Evolutionary conservation across 306 rosid species (phyloP), one percentile per base, ranked within the genome.

Genomic region (Astragalus membranaceus): DNA sequence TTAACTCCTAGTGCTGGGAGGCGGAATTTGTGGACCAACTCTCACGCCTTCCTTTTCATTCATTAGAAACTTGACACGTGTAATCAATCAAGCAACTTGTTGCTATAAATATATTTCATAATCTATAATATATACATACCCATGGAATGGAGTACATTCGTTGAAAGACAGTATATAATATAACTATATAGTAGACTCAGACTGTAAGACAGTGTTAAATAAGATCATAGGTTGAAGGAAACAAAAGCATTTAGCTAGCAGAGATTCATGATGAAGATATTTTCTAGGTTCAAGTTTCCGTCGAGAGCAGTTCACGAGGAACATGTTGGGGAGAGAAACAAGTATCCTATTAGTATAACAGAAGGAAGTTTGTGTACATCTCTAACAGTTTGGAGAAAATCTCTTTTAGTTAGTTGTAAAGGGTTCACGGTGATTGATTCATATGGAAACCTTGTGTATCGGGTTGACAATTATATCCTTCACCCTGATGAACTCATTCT

Each of bases 351-450:
- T 8, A 41, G 12, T 20, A 48, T 37, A 7, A 52, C 33, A 11
- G 56, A 69, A 12, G 74, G 46, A 20, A 73, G 42, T 32, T 50
- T 80, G 30, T 57, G 70, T 70, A 23, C 76, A 15, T 72, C 89
- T 7, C 74, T 88, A 13, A 94, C 96, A 16, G 92, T 94, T 58
- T 90, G 97, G 97, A 85, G 84, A 79, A 90, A 87, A 81, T 92
- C 96, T 1, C 88, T 87, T 23, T 10, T 79, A 1, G 66, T 87
- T 0, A 87, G 56, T 57, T 94, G 99, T 23, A 85, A 85, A 56
- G 99, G 99, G 0, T 94, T 91, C 82, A 89, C 97, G 0, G 97
- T 94, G 46, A 83, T 94, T 11, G 91, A 85, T 82, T 83, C 97
- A 0, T 23, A 23, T 14, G 99, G 99, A 47, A 83, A 88, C 48